Base-by-base conservation (phyloP, 2,329 filamentous ascomycete species). In the Stagonosporopsis chrysanthemi region DNA sequence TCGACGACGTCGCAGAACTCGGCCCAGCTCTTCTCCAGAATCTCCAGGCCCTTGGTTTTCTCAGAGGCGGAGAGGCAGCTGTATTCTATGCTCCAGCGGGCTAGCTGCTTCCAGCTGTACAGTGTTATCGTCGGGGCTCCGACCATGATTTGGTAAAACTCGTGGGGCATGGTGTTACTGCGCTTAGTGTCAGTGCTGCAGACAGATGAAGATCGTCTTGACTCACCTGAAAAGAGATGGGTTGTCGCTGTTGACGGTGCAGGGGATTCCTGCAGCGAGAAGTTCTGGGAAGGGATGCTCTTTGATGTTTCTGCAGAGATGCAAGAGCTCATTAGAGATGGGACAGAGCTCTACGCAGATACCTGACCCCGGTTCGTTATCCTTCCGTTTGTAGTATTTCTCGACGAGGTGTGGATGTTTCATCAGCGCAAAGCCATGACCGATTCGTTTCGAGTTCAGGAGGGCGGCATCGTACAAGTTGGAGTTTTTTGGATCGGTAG, bases 271-370 rank as follows among this genome's bases (percentile, higher is more conserved):
- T 51, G 89, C 87, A n/a, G 88, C 88, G 52, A 92, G 79, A 23
- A 92, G 78, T 59, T 82, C 80, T 36, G 90, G 90, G 71, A 89
- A 85, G 15, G 87, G 77, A 66, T 92, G 90, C 12, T 88, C 87
- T 35, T 83, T 82, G 54, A 87, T 82, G 42, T 85, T 82, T 8
- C 86, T 83, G 47, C 88, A 90, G 17, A 92, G 80, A 31, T 90
- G 88, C 17, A 92, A 77, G 0, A 92, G 80, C 78, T 92, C 90
- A 68, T 92, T 92, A 0, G 88, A 91, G 46, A 91, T 91, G 0
- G 89, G 90, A 64, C 90, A 92, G 1, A 90, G 78, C 77, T 92
- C 90, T n/a, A 92, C 80, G 63, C 88, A 90, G 31, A 92, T 84
- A 0, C 69, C 71, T 9, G 81, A 80, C 4, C 31, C 46, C 1